A percentile compares a stretch with the other conserved stretches of the same genome.
phyloP scores from a whole-genome alignment of 441 rosid species.

The Adansonia madagascariensis region DNA sequence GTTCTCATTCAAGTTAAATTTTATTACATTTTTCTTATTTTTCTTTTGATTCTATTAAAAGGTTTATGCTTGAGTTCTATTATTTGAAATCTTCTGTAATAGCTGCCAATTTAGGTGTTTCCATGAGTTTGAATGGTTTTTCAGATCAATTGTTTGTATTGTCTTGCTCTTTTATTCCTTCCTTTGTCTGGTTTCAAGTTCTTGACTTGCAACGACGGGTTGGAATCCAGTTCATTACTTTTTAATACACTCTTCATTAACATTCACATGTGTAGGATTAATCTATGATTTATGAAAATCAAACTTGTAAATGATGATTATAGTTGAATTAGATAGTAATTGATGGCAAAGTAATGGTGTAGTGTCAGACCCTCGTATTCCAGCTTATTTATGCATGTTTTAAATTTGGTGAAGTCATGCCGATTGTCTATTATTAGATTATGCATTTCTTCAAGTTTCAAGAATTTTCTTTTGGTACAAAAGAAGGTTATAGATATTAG shows the following conservation, averaged over 20 bases:
- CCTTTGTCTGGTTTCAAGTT: constrained; percentile 15
- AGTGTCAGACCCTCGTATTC: neutral
- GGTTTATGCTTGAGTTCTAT: neutral
- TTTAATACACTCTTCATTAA: neutral
- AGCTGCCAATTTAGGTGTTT: constrained; percentile 16
- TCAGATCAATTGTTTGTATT: neutral
- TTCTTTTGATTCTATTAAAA: neutral
- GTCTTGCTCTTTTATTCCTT: constrained; percentile 16
- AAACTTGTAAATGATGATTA: neutral
- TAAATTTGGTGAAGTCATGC: neutral
- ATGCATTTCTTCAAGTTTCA: neutral
- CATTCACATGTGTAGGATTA: neutral
- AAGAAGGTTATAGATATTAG: neutral
- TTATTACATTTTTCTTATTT: neutral
- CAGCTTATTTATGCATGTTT: neutral
- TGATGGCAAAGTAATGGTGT: neutral
- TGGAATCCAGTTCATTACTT: neutral
- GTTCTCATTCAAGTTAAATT: neutral
- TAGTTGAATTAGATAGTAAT: constrained; percentile 1
- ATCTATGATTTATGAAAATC: neutral
- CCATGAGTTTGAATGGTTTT: neutral
- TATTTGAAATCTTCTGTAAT: neutral
- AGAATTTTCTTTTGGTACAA: too few relatives aligned
- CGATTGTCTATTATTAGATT: neutral
- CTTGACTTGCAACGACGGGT: neutral